Percentiles rank a stretch among this genome's conserved stretches.
Conservation (phyloP, 1,139 yeast species). For the Pichia sp. region DNA sequence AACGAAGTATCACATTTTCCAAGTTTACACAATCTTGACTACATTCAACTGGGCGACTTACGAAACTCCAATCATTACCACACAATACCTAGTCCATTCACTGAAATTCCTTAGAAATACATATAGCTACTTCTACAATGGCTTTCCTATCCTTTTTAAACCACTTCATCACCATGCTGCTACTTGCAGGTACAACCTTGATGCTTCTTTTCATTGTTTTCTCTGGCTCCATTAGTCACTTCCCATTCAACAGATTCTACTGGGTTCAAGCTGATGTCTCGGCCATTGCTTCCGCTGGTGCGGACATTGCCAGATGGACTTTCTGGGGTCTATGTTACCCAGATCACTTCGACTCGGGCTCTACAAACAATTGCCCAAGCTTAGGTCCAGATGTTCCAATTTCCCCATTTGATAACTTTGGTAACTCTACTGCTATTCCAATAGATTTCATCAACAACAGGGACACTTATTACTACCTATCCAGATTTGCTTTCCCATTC, state of each 20-base stretch:
- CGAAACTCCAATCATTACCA: no score
- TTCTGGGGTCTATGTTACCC: constrained; percentile 73
- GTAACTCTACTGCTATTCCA: constrained; percentile 45
- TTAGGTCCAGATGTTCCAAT: constrained; percentile 56
- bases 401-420: constrained; percentile 67
- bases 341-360: constrained; percentile 12
- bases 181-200: constrained; percentile 41
- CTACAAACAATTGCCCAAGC: constrained; percentile 27
- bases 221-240: constrained; percentile 55
- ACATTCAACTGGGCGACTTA: no score
- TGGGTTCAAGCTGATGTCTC: constrained; percentile 69
- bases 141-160: constrained; percentile 5
- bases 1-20: no score
- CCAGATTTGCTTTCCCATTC: constrained; percentile 66
- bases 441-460: constrained; percentile 46
- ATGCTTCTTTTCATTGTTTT: constrained; percentile 55
- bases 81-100: no score
- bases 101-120: no score
- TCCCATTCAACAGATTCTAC: constrained; percentile 60
- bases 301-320: constrained; percentile 59
- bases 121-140: constrained; percentile 1
- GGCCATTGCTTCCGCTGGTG: constrained; percentile 45
- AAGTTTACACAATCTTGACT: no score
- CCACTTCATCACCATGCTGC: constrained; percentile 20
- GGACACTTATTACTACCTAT: constrained; percentile 57